Conservation (phyloP, 305 asterid genomes). For the Rubia occidens region DNA sequence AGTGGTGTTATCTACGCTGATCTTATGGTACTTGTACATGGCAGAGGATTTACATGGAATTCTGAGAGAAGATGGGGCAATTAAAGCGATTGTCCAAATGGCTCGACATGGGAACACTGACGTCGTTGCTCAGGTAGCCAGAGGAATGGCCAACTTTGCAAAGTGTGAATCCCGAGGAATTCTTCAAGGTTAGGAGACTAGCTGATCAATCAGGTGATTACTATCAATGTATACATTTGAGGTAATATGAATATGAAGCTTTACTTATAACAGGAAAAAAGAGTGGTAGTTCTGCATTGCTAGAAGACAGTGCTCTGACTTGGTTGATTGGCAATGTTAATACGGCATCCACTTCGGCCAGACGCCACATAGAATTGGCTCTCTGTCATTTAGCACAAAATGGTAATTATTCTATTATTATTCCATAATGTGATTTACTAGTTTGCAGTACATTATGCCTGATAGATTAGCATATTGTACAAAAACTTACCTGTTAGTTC, state of each 20-base stretch:
- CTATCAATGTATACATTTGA: background rate
- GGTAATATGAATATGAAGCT: conserved; percentile 16
- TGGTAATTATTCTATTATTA: conserved; percentile 34
- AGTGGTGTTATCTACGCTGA: background rate
- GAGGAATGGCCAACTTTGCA: conserved; percentile 86
- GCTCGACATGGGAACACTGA: conserved; percentile 50
- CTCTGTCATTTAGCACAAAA: conserved; percentile 93
- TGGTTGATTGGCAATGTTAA: conserved; percentile 69
- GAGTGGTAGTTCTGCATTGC: conserved; percentile 59
- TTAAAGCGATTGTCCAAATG: conserved; percentile 61
- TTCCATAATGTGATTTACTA: conserved; percentile 1
- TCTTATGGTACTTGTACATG: conserved; percentile 12
- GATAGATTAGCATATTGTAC: background rate
- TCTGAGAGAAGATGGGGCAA: conserved; percentile 72
- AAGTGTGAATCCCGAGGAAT: conserved; percentile 81
- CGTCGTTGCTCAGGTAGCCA: conserved; percentile 72
- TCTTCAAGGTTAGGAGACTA: conserved; percentile 48
- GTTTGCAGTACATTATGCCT: too few relatives aligned
- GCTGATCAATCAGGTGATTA: background rate
- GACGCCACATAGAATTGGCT: conserved; percentile 84
- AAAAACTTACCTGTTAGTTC: background rate
- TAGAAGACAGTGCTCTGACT: conserved; percentile 63
- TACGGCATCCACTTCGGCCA: conserved; percentile 42
- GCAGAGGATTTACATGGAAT: conserved; percentile 57
- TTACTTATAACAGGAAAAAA: conserved; percentile 40